Conservation (phyloP, 306 rosid genomes). For the Hylodesmum podocarpum region DNA sequence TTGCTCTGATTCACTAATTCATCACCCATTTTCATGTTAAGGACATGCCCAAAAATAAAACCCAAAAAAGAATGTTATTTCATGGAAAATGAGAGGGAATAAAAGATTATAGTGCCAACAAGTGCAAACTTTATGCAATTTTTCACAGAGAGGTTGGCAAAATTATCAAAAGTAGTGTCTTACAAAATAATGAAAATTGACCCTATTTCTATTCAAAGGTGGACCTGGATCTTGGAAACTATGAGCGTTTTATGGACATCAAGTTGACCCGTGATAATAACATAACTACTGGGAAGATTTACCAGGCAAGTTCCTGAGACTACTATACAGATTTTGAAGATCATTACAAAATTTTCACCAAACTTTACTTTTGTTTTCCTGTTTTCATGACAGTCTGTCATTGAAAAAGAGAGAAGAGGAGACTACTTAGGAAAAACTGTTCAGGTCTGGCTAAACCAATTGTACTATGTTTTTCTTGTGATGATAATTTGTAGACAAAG, state of each 20-base stretch:
- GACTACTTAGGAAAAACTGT: constrained; percentile 88
- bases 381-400: constrained; percentile 49
- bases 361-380: constrained; percentile 14
- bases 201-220: constrained; percentile 59
- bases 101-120: constrained; percentile 9
- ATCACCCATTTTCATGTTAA: not conserved
- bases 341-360: not conserved
- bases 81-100: constrained; percentile 11
- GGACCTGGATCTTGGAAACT: constrained; percentile 99
- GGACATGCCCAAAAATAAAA: not conserved
- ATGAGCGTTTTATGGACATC: constrained; percentile 85
- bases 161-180: constrained; percentile 22
- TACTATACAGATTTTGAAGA: constrained; percentile 24
- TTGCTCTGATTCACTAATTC: not conserved
- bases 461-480: not conserved
- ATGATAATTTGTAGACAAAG: constrained; percentile 18
- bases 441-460: constrained; percentile 51
- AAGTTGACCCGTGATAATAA: constrained; percentile 90
- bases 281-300: constrained; percentile 94
- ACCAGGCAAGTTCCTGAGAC: constrained; percentile 61
- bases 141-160: constrained; percentile 25
- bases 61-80: not conserved
- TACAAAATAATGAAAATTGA: constrained; percentile 31
- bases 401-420: constrained; percentile 81
- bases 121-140: constrained; percentile 18